Base-by-base conservation (phyloP, 192 early-diverging fungal species). In the Backusella mclennaniae region DNA sequence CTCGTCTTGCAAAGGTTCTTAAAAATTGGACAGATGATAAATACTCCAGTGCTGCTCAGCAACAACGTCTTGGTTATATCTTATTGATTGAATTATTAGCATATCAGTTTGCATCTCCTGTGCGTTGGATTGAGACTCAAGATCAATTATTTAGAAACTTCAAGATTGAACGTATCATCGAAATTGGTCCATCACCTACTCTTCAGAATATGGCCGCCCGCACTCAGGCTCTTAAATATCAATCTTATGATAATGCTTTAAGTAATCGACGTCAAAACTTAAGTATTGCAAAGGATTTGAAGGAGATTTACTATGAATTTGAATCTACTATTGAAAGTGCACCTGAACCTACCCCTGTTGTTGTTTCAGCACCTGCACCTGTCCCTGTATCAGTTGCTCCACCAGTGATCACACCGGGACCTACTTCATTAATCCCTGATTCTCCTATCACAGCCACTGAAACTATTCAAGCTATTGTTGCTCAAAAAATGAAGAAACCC, bases 101-200 rank as follows among this genome's bases (percentile, higher is more conserved):
- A 7, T 95, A 97, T 84, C 97, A 98, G 85, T 93, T 98, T 80
- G 96, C 96, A 14, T 92, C 89, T 33, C 93, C 97, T 33, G 96
- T 97, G 6, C 91, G 95, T 79, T 98, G 96, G 97, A 97, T 96
- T 73, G 91, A 94, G 75, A 96, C 97, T 19, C 96, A 97, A 84
- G 93, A 97, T 71, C 82, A 86, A 53, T 83, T 98, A 42, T 92
- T 97, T 86, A 86, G 86, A 85, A 86, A 90, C 76, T 94, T 89
- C 82, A 85, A 93, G 49, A 92, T 98, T 74, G 93, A 94, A 80
- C 90, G 94, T 41, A 56, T 98, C 41, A 92, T 98, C 66, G 97
- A 98, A 80, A 88, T 97, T 35, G 97, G 97, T 29, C 94, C 97
- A 31, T 86, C 83, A 77, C 95, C 95, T 26, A 95, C 95, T 67